These are phyloP conservation scores for Zelopaecilomyces penicillatus DNA, from an alignment of 2,329 filamentous ascomycete species.

Conservation along the genomic window DNA sequence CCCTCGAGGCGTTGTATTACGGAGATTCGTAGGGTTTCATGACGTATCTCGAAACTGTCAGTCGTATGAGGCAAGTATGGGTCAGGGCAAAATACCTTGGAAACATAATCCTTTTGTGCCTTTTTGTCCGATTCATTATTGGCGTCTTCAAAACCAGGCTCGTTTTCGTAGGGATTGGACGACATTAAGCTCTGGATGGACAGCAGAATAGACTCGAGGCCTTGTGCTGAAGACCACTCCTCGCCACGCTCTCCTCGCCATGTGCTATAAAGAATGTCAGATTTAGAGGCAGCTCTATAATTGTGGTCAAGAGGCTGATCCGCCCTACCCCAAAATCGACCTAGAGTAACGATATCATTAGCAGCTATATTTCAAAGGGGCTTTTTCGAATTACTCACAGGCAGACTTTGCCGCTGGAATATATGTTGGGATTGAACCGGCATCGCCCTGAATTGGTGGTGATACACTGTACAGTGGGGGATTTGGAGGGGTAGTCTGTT, in stretches of 20 bases:
- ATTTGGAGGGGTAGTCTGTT: conserved; percentile 71
- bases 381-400: conserved; percentile 48
- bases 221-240: conserved; percentile 94
- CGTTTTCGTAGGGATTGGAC: conserved; percentile 87
- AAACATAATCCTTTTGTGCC: conserved; percentile 65
- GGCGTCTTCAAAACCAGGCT: conserved; percentile 82
- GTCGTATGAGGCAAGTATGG: background rate
- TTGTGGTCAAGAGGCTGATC: background rate
- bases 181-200: conserved; percentile 98
- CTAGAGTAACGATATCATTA: conserved; percentile 29
- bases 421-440: conserved; percentile 96
- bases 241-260: conserved; percentile 88
- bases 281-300: background rate
- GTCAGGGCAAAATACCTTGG: conserved; percentile 52
- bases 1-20: conserved; percentile 80
- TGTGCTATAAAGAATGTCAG: conserved; percentile 50
- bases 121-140: conserved; percentile 61
- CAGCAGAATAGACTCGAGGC: conserved; percentile 84
- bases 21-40: conserved; percentile 80
- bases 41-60: conserved; percentile 58
- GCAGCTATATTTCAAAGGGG: too few relatives aligned
- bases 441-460: conserved; percentile 86
- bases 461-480: conserved; percentile 53
- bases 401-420: conserved; percentile 84
- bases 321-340: conserved; percentile 71